Conservation (phyloP, 2,329 filamentous ascomycete genomes). For the Fusarium sp. region DNA sequence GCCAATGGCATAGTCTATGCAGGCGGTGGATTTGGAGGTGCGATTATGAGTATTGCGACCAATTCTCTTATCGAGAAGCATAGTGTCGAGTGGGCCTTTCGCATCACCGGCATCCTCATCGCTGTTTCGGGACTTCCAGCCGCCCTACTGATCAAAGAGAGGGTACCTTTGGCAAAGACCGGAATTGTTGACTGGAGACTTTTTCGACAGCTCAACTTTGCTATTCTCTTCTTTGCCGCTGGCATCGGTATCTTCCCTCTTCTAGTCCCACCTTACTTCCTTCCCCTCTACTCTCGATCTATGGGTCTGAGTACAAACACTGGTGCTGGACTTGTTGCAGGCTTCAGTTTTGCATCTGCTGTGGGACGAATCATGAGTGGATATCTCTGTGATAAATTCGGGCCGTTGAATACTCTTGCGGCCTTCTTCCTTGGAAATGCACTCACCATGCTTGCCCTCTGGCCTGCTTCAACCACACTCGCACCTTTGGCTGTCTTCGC, state of each 20-base stretch:
- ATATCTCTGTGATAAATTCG: constrained; percentile 62
- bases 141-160: constrained; percentile 62
- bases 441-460: constrained; percentile 68
- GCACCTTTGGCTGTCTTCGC: constrained; percentile 66
- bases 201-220: constrained; percentile 62
- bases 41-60: constrained; percentile 60
- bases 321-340: constrained; percentile 67
- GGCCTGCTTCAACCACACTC: constrained; percentile 66
- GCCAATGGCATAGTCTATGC: constrained; percentile 65
- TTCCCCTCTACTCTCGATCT: constrained; percentile 65
- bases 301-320: constrained; percentile 63
- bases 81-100: constrained; percentile 62
- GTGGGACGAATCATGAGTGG: constrained; percentile 66
- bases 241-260: constrained; percentile 68
- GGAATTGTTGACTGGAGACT: constrained; percentile 63
- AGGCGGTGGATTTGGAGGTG: constrained; percentile 65
- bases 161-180: constrained; percentile 34
- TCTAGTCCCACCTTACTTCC: constrained; percentile 69
- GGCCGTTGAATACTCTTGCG: constrained; percentile 65
- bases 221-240: constrained; percentile 62
- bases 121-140: constrained; percentile 65
- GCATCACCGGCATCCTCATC: constrained; percentile 62
- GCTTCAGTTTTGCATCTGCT: constrained; percentile 69
- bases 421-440: constrained; percentile 61
- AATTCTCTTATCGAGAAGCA: constrained; percentile 57